Base-by-base conservation (phyloP, 176 grass and related monocot species). In the Calamus simplicifolius region DNA sequence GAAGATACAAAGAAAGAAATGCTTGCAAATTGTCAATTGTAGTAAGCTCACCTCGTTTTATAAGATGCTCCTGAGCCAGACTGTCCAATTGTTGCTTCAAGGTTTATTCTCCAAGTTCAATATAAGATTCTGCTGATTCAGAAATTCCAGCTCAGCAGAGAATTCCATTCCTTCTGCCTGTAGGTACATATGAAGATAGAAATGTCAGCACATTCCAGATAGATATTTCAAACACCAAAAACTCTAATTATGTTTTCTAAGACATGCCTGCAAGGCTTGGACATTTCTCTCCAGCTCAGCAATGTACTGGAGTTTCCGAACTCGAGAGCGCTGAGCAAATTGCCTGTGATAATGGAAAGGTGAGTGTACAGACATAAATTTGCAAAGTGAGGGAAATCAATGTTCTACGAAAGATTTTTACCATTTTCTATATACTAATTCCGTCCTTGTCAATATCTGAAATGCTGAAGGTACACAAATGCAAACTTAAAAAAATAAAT, bases 91-190 rank as follows among this genome's bases (percentile, higher is more conserved):
- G 82, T 66, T 98, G 93, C 77, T 92, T 98, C 66, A 98, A 80
- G 29, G 88, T 64, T 75, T 92, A 57, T 98, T 98, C 81, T 98
- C 93, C 73, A 98, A 77, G 75, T 88, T 82, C 13, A 98, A 59
- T 50, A 98, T 92, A 68, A 98, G 89, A 82, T 98, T 92, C 63
- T 98, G 87, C 51, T 88, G 81, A 64, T 76, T 80, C 62, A 92
- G 79, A 76, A 98, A 98, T 19, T 89, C 93, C 78, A 98, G 74
- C 80, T 98, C 93, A 69, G 93, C 87, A 57, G 88, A 85, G 31
- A 82, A 79, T 67, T 85, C 84, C 67, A 79, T 72, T 50, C 88
- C 84, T 78, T 92, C 87, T 48, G 84, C 69, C 93, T 98, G 66
- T 59, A 73, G 35, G 70, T 18, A 71, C 59, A 4, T 56, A 48